These are phyloP conservation scores for Fraxinus sp. DNA, from an alignment of 305 asterid species.

Conservation along the genomic window DNA sequence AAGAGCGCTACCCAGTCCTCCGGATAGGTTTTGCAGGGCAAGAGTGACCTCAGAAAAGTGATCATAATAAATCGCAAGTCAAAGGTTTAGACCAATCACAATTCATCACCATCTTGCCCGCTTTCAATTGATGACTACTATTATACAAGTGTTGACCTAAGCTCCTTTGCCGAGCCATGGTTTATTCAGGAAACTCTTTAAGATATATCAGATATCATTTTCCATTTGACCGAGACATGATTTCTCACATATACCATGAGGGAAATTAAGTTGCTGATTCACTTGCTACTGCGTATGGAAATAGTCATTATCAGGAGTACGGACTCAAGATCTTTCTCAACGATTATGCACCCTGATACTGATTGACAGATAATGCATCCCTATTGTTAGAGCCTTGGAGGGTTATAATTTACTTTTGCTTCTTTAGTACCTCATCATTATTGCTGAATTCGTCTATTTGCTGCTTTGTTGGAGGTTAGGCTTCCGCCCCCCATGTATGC, in stretches of 20 bases:
- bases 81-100: neutral
- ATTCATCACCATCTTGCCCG: constrained; percentile 1
- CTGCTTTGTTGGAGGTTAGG: neutral
- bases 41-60: neutral
- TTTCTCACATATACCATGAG: neutral
- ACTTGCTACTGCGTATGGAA: too few relatives aligned
- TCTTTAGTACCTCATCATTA: neutral
- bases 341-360: neutral
- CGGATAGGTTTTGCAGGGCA: neutral
- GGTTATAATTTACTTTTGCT: neutral
- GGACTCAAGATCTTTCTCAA: neutral
- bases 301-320: too few relatives aligned
- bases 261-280: neutral
- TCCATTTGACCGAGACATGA: too few relatives aligned
- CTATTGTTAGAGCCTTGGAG: neutral
- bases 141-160: constrained; percentile 21
- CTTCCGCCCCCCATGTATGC: neutral
- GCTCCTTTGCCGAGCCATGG: neutral
- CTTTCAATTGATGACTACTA: constrained; percentile 28
- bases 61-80: neutral
- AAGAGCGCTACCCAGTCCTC: neutral
- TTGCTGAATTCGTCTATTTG: neutral
- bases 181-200: neutral
- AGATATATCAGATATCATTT: too few relatives aligned
- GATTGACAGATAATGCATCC: neutral